These are phyloP conservation scores for Pyrenopolyporus hunteri DNA, from an alignment of 495 filamentous ascomycete genomes.

Conservation along the genomic window DNA sequence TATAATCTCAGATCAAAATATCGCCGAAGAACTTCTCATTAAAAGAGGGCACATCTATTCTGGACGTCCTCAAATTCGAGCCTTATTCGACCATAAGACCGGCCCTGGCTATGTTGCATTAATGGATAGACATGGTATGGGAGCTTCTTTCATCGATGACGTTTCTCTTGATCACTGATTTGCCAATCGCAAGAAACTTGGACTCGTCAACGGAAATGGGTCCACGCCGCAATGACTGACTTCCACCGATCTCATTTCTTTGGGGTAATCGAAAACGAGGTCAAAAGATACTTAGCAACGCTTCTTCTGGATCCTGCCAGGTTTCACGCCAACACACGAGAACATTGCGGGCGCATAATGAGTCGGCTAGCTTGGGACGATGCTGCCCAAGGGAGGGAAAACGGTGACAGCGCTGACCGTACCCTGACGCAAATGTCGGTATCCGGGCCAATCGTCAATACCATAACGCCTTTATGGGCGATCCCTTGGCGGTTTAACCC, in stretches of 20 bases:
- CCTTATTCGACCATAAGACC: slow-evolving; percentile 55
- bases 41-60: slow-evolving; percentile 61
- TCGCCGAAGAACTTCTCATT: slow-evolving; percentile 61
- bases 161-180: not conserved
- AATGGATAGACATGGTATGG: slow-evolving; percentile 55
- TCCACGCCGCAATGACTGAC: slow-evolving; percentile 55
- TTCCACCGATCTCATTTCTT: slow-evolving; percentile 55
- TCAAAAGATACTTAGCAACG: slow-evolving; percentile 49
- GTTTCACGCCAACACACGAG: slow-evolving; percentile 53
- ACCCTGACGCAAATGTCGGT: slow-evolving; percentile 57
- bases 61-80: slow-evolving; percentile 56
- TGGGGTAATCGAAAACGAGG: slow-evolving; percentile 55
- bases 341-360: slow-evolving; percentile 56
- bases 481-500: slow-evolving; percentile 50
- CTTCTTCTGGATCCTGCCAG: slow-evolving; percentile 52
- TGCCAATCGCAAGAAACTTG: slow-evolving; percentile 44
- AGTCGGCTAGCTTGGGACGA: slow-evolving; percentile 56
- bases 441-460: slow-evolving; percentile 55
- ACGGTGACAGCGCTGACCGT: slow-evolving; percentile 52
- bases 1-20: slow-evolving; percentile 61
- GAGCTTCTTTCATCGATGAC: not conserved
- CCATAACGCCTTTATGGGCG: slow-evolving; percentile 53
- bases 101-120: slow-evolving; percentile 54
- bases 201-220: slow-evolving; percentile 56
- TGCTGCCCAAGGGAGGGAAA: slow-evolving; percentile 49